phyloP scores from a whole-genome alignment of 75 land plant species.

The Pinus taeda region DNA sequence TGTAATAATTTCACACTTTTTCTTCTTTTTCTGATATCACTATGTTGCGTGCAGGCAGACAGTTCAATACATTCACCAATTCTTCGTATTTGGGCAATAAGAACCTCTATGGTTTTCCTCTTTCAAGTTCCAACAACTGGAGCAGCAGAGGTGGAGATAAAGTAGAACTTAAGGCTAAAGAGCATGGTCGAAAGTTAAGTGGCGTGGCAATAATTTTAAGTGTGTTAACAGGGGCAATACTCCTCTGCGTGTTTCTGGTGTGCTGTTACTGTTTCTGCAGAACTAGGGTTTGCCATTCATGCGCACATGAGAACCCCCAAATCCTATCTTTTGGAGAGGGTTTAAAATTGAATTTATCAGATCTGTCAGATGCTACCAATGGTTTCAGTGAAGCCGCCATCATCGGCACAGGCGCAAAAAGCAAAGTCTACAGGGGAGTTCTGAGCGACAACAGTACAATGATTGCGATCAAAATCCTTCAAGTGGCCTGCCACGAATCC shows the following conservation, averaged over 20 bases:
- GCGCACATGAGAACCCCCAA: too few species aligned
- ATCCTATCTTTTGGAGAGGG: too few species aligned
- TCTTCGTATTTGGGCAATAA: background rate
- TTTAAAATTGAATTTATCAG: background rate
- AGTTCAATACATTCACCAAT: background rate
- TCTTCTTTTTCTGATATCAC: too few species aligned
- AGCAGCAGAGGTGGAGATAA: background rate
- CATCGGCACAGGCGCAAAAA: constrained; percentile 35
- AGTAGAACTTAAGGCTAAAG: too few species aligned
- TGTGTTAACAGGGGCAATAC: too few species aligned
- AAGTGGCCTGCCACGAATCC: constrained; percentile 3
- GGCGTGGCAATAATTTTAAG: too few species aligned
- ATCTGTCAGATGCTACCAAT: constrained; percentile 24
- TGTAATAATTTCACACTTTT: too few species aligned
- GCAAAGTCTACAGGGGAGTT: constrained; percentile 38
- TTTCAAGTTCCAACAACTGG: too few species aligned
- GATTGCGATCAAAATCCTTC: constrained; percentile 46
- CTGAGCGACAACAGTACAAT: background rate
- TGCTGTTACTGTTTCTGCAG: too few species aligned
- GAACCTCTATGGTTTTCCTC: background rate
- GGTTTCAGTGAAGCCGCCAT: constrained; percentile 19
- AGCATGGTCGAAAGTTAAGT: too few species aligned
- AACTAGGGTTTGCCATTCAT: too few species aligned
- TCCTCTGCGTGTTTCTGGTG: too few species aligned
- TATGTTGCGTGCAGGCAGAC: background rate